Evolutionary conservation across 2,329 filamentous ascomycete species (phyloP), one percentile per base, ranked within the genome.

Genomic region (Alternaria metachromatica): DNA sequence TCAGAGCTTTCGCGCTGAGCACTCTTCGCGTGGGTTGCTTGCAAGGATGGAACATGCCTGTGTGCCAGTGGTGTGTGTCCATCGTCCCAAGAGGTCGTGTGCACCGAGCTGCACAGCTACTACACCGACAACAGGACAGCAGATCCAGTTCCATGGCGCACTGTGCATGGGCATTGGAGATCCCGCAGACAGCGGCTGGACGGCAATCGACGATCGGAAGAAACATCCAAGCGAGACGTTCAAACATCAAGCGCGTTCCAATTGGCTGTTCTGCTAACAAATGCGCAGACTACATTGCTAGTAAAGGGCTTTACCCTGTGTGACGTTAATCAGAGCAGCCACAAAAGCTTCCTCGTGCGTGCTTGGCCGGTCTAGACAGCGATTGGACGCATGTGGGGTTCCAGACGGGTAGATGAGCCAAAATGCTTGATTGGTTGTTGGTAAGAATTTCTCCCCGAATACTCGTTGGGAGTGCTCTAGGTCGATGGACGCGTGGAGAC

Each of bases 111-210:
- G 37, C 33, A 57, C 48, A 15, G 18, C 26, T 30, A 21, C 37
- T 41, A 41, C 37, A 49, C 43, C n/a, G 41, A 50, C 30, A 53
- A 30, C 44, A 13, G 44, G 43, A 59, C 56, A 60, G 44, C 37
- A 30, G 33, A 58, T 51, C 65, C 60, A 66, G 49, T 43, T 56
- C 43, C 26, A 46, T 57, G 62, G 64, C 50, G 43, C 46, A 50
- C 41, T 45, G 44, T 7, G 44, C 49, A 63, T 55, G 50, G 44
- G 28, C 57, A 20, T 61, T 58, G 51, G 44, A 62, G 58, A 64
- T 69, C 23, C 51, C 60, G 65, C 67, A 60, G 60, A 49, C 60
- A 49, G 59, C 62, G 62, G 64, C 58, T 62, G 55, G n/a, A 48
- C 51, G 33, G 64, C 54, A 59, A 65, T 62, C 48, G 60, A 55